Evolutionary conservation across 306 rosid species (phyloP), one percentile per base, ranked within the genome.

Genomic region (Acacia confusa): DNA sequence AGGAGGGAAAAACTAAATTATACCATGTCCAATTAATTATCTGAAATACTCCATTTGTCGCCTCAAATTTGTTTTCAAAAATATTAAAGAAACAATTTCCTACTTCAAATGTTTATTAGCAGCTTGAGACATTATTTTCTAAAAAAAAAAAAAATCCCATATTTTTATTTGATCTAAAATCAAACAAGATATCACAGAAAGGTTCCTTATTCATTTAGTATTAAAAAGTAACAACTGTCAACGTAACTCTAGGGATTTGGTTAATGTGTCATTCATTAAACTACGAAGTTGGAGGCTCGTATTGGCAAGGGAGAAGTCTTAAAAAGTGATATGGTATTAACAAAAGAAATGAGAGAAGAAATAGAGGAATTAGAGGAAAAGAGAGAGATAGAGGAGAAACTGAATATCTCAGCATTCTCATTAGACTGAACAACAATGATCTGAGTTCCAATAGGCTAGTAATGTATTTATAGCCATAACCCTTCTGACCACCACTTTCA

Each of bases 61-160:
- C 70, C 61, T 30, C 47, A 72, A 72, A 70, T n/a, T 16, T 82
- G 40, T 43, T 75, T 68, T 48, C 28, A 58, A 6, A 74, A 66
- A 76, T 76, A 70, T 24, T 70, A 76, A 43, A 75, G 41, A 20
- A 52, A 24, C 63, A 40, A 40, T 12, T 58, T 48, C 52, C 13
- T 78, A 58, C 76, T 41, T 55, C 48, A 14, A 72, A 69, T 8
- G 75, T 57, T 57, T 30, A 63, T 75, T n/a, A 10, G 9, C 45
- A 41, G 57, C 30, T 20, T 47, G 17, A 19, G 70, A 40, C 72
- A 45, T 3, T 10, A 10, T 45, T 45, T 45, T 45, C 11, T 41
- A 40, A 0, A 40, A 0, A 41, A 41, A 45, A 45, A 10, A 45
- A 45, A 45, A 11, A 45, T 10, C 14, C 50, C 14, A 15, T 15